These are phyloP conservation scores for Candida nitratophila DNA, from an alignment of 805 yeast species.

Conservation along the genomic window DNA sequence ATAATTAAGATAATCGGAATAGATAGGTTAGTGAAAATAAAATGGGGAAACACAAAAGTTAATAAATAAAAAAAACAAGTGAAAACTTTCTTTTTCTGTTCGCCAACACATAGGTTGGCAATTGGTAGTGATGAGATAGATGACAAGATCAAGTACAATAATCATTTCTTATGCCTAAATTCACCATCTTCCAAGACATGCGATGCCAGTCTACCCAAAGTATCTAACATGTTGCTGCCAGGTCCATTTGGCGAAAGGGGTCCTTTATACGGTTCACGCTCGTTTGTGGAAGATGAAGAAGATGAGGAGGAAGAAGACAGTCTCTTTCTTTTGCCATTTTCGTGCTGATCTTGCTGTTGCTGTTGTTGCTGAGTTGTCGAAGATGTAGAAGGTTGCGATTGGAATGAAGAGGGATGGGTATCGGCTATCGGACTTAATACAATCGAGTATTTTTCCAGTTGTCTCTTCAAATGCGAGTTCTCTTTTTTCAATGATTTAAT, in stretches of 20 bases:
- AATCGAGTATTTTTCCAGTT: slow-evolving; percentile 7
- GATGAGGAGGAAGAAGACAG: not conserved
- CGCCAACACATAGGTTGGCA: no score
- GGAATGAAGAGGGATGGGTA: not conserved
- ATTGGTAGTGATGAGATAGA: no score
- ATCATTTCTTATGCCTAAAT: not conserved
- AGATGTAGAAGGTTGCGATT: slow-evolving; percentile 1
- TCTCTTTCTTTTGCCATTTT: not conserved
- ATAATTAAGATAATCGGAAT: no score
- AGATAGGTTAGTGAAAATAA: no score
- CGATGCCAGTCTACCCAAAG: slow-evolving; percentile 27
- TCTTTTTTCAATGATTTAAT: slow-evolving; percentile 20
- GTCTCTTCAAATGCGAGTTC: slow-evolving; percentile 18
- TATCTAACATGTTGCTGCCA: slow-evolving; percentile 21
- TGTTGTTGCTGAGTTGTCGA: slow-evolving; percentile 1
- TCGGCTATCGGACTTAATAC: not conserved
- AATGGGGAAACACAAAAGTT: no score
- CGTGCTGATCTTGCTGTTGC: not conserved
- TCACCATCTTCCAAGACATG: slow-evolving; percentile 27
- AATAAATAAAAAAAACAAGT: not conserved
- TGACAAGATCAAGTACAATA: no score
- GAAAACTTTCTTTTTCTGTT: not conserved
- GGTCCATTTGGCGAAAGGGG: not conserved
- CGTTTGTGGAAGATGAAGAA: not conserved
- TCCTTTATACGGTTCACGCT: not conserved